phyloP scores from a whole-genome alignment of 1,284 basidiomycete species.

The Ganoderma sinense region DNA sequence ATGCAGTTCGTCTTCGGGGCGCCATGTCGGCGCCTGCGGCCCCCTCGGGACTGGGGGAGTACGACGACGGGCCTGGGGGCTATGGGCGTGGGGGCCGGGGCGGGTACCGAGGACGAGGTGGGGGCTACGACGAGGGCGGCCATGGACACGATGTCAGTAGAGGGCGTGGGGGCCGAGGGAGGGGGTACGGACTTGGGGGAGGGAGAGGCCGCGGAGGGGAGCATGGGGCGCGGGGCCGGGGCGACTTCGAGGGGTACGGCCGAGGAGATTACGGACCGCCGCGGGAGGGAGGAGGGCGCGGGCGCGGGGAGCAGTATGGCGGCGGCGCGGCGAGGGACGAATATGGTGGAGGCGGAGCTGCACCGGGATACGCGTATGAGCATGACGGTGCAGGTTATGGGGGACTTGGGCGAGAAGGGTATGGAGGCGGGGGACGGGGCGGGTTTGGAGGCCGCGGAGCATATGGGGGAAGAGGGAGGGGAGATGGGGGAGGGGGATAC shows the following conservation, averaged over 20 bases:
- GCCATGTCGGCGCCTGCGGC: slow-evolving; percentile 23
- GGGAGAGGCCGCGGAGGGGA: slow-evolving; percentile 23
- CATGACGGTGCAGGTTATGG: neutral
- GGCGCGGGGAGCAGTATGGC: slow-evolving; percentile 13
- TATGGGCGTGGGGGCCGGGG: slow-evolving; percentile 5
- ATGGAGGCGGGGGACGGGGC: slow-evolving; percentile 44
- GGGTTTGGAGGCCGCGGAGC: slow-evolving; percentile 1
- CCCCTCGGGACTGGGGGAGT: slow-evolving; percentile 7
- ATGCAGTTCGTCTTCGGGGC: slow-evolving; percentile 70
- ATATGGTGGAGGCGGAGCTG: neutral
- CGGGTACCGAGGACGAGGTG: slow-evolving; percentile 18
- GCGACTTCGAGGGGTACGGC: slow-evolving; percentile 19
- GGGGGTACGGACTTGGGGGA: slow-evolving; percentile 11
- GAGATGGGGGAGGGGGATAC: slow-evolving; percentile 37
- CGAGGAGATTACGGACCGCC: slow-evolving; percentile 23
- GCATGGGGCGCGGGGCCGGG: slow-evolving; percentile 23
- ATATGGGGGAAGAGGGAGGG: slow-evolving; percentile 14
- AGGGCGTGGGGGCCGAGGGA: neutral
- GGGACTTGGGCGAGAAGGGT: slow-evolving; percentile 11
- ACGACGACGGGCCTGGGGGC: neutral
- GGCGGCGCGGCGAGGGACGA: slow-evolving; percentile 27
- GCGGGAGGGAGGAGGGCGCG: slow-evolving; percentile 10
- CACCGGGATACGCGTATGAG: neutral
- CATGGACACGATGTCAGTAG: neutral
- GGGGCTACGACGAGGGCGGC: slow-evolving; percentile 11